Conservation (phyloP, 1,139 yeast genomes). For the Lodderomyces theae region DNA sequence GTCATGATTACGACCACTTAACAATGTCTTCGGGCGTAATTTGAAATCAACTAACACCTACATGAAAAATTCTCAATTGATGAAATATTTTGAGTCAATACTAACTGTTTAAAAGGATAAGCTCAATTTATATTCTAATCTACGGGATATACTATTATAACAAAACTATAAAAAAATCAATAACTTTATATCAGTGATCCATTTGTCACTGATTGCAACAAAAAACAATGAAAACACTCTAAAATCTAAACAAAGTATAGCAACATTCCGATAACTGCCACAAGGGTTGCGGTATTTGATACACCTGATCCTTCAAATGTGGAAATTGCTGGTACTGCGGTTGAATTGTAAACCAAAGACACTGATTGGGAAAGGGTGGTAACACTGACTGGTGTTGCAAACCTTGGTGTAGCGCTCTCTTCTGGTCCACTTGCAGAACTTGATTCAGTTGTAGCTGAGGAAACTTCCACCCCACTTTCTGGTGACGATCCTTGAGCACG, state of each 20-base stretch:
- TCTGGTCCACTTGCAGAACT: neutral
- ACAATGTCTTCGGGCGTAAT: constrained; percentile 32
- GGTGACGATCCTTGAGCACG: neutral
- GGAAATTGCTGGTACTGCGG: neutral
- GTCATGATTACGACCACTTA: constrained; percentile 37
- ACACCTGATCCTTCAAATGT: neutral
- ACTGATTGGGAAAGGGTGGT: neutral
- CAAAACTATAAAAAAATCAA: neutral
- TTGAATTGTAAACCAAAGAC: neutral
- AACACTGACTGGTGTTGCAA: constrained; percentile 5
- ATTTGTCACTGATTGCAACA: neutral
- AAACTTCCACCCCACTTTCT: neutral
- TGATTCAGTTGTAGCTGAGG: neutral
- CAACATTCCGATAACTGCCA: neutral
- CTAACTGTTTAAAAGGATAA: neutral
- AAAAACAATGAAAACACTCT: too few relatives aligned
- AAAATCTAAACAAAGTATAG: neutral
- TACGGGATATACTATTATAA: neutral
- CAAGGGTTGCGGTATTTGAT: neutral
- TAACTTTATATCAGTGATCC: neutral
- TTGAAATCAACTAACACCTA: constrained; percentile 45
- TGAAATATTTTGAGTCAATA: neutral
- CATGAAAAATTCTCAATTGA: constrained; percentile 21
- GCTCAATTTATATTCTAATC: neutral
- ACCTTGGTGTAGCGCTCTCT: neutral